Evolutionary conservation across 345 rosid genomes (phyloP), one percentile per base, ranked within the genome.

Genomic region (Euphorbia lathyris): DNA sequence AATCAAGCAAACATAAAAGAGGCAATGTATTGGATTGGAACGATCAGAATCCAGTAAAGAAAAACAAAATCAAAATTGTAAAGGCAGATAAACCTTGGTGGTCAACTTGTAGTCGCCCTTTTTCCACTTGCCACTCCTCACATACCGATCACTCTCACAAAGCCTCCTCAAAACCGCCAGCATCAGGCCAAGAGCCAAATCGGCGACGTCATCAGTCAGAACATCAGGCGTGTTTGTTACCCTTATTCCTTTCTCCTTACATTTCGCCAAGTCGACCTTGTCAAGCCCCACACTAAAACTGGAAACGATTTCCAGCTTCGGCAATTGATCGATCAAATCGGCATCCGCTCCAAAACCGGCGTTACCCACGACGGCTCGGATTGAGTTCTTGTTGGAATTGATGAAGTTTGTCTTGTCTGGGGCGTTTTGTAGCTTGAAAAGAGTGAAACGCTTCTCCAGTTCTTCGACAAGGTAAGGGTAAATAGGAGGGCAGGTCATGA

Each of bases 211-310:
- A 45, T 94, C 90, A 7, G 92, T 91, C 75, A 90, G 70, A 32
- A 88, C 97, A 73, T 90, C 97, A 20, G 98, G 98, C 13, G 98
- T 91, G 79, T 91, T 85, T 19, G 92, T 91, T 42, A 91, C 98
- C 63, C 82, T 78, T 60, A 91, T 77, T 57, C 93, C 88, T 75
- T 74, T 88, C 42, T 86, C 87, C 70, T 70, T 83, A 70, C 97
- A 94, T 84, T 83, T 88, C 17, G 51, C 81, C 84, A 91, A 68
- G 76, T 94, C 97, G 53, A 91, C 79, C 90, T 87, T 90, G 76
- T 94, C 96, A 23, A 94, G 72, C 5, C 98, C 96, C 3, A 90
- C 97, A 52, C 97, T 91, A 78, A 58, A 87, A 77, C 86, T 87
- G 47, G 97, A 62, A 34, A 88, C 87, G 9, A 91, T 90, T 86